A percentile compares a stretch with the other conserved stretches of the same genome.
These are phyloP conservation scores for Balamuthia mandrillaris DNA, from an alignment of 208 protist genomes.

Conservation along the genomic window DNA sequence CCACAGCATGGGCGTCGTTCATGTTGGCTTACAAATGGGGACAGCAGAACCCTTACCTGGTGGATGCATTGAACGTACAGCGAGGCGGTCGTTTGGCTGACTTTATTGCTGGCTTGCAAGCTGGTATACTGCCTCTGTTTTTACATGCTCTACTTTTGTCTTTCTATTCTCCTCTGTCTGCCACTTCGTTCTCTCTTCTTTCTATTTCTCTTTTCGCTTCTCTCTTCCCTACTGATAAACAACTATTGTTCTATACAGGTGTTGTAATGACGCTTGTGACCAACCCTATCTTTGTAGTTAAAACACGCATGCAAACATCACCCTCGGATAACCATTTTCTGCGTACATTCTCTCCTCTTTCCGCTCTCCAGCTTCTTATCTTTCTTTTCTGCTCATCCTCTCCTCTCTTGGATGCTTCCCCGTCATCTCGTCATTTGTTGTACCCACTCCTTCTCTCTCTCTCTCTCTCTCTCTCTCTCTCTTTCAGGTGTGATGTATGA, in stretches of 20 bases:
- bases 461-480: not conserved
- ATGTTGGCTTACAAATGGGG: conserved; percentile 1
- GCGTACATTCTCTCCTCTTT: too few relatives aligned
- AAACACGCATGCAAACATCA: not conserved
- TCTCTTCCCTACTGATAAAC: too few relatives aligned
- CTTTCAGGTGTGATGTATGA: not conserved
- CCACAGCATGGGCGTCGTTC: not conserved
- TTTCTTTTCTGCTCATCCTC: too few relatives aligned
- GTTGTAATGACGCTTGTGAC: not conserved
- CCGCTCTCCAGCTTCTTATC: too few relatives aligned
- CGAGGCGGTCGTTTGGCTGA: not conserved
- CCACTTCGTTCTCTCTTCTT: too few relatives aligned
- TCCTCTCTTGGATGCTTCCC: not conserved
- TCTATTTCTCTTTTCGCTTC: too few relatives aligned
- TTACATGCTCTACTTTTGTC: too few relatives aligned
- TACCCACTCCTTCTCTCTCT: not conserved
- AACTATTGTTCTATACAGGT: not conserved
- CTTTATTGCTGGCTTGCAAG: not conserved
- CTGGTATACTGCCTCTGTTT: too few relatives aligned
- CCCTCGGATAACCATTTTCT: not conserved
- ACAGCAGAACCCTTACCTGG: not conserved
- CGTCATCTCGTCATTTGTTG: too few relatives aligned
- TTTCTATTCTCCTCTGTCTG: too few relatives aligned
- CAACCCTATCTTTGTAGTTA: not conserved
- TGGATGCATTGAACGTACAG: not conserved